Conservation (phyloP, 805 yeast genomes). For the Naumovozyma baii region DNA sequence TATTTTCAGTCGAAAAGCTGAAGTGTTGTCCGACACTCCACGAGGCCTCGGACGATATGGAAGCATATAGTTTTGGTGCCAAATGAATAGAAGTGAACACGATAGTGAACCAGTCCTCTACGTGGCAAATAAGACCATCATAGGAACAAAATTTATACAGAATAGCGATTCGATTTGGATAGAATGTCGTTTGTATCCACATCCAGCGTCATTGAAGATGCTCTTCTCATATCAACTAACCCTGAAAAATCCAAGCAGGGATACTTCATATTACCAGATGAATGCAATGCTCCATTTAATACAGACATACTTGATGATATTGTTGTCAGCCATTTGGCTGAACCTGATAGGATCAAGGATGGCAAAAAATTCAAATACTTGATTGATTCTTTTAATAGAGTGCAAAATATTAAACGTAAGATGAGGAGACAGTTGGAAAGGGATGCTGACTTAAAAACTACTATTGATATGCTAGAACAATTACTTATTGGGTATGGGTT, state of each 20-base stretch:
- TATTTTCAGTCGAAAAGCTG: no score
- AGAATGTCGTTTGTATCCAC: no score
- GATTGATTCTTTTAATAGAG: not conserved
- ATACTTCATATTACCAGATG: not conserved
- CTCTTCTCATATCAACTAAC: slow-evolving; percentile 17
- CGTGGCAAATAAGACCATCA: no score
- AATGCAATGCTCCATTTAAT: not conserved
- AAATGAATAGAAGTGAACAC: no score
- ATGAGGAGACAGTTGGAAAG: not conserved
- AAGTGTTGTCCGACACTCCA: no score
- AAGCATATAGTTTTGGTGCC: no score
- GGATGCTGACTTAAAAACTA: not conserved
- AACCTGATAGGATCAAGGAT: not conserved
- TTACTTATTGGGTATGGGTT: slow-evolving; percentile 46
- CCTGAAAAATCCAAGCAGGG: slow-evolving; percentile 13
- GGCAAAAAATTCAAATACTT: not conserved
- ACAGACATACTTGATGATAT: not conserved
- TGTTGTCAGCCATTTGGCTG: not conserved
- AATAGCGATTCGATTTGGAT: no score
- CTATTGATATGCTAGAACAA: not conserved
- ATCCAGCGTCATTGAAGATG: slow-evolving; percentile 15
- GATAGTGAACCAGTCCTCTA: no score
- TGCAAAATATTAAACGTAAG: not conserved
- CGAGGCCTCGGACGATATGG: no score
- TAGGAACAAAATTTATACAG: no score